Evolutionary conservation across 345 rosid genomes (phyloP), one percentile per base, ranked within the genome.

Genomic region (Passiflora organensis): DNA sequence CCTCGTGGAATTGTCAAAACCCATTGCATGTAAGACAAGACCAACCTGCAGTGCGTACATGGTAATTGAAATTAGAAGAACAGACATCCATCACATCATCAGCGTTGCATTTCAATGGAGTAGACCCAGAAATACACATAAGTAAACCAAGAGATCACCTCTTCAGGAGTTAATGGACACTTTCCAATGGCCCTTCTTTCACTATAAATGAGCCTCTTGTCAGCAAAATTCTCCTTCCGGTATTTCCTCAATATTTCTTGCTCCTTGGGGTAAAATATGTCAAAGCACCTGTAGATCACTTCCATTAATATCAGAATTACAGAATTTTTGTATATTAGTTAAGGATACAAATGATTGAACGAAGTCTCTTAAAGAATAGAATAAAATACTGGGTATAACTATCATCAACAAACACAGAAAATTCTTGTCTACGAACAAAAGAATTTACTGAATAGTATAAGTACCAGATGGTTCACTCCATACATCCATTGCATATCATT

Each of bases 141-240:
- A 56, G 39, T 62, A 48, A 41, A 49, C 23, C 41, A 70, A 19
- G 47, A 34, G 22, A 46, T 54, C 41, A 88, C 96, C 95, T 89
- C 95, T 80, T 84, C 95, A 53, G 95, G 99, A 64, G 94, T 84
- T 59, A 93, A 69, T 43, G 95, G 96, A 53, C 91, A 86, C 69
- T 89, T 91, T 36, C 99, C 96, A 14, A 86, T 88, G 52, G 87
- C 94, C 60, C 96, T 77, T 68, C 95, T 81, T 81, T 86, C 86
- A 13, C 69, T 63, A 55, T 77, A 80, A 49, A 85, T 48, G 38
- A 89, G 95, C 51, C 46, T 79, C 57, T 89, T 93, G 62, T 72
- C 63, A 0, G 93, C 91, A 76, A 94, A 94, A 64, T 89, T 89
- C 69, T 82, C 85, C 73, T 83, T 56, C 16, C 97, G 90, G 57